Conservation (phyloP, 1,284 basidiomycete species). For the Pulveroboletus sp. region DNA sequence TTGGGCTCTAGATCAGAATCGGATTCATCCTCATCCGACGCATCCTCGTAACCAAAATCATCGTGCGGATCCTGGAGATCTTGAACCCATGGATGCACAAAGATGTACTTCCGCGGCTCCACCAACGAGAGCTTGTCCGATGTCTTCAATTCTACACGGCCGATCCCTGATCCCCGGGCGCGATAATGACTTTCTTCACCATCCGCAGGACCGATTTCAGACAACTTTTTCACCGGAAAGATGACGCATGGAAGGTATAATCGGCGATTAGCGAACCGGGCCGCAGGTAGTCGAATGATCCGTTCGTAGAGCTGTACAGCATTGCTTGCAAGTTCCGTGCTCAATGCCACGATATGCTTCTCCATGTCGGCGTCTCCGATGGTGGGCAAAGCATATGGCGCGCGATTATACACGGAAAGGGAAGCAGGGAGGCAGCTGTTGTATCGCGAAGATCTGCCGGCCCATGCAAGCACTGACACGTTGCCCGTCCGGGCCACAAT, state of each 20-base stretch:
- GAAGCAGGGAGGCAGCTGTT: conserved; percentile 4
- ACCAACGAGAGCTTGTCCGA: not conserved
- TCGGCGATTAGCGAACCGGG: not conserved
- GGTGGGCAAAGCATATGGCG: not conserved
- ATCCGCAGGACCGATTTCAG: not conserved
- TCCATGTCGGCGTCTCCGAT: not conserved
- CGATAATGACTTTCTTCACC: not conserved
- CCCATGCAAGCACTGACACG: conserved; percentile 1
- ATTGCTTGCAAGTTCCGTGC: not conserved
- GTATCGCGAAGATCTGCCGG: not conserved
- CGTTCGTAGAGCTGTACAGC: not conserved
- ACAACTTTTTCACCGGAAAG: not conserved
- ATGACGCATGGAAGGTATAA: conserved; percentile 3
- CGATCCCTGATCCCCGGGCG: not conserved
- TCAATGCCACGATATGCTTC: not conserved
- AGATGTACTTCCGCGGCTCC: not conserved
- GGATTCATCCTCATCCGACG: too few species aligned
- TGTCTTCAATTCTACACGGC: not conserved
- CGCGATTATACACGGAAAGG: not conserved
- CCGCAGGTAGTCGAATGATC: not conserved
- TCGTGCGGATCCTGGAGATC: not conserved
- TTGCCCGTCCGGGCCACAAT: not conserved
- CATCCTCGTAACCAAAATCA: not conserved
- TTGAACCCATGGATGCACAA: not conserved
- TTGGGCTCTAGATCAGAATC: too few species aligned